These are phyloP conservation scores for Beauveria rudraprayagi DNA, from an alignment of 2,329 filamentous ascomycete genomes.

Conservation along the genomic window DNA sequence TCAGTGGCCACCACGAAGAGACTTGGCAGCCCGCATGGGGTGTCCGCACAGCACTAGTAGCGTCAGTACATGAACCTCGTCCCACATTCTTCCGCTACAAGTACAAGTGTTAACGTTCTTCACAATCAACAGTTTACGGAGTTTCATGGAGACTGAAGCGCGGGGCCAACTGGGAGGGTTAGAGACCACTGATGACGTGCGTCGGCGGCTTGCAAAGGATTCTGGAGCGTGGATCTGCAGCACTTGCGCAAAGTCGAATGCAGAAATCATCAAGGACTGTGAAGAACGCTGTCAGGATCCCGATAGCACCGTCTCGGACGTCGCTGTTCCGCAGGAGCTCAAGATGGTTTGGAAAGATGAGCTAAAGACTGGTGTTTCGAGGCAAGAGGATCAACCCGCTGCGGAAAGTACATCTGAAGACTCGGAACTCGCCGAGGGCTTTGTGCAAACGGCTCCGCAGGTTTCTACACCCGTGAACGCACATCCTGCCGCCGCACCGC, in stretches of 20 bases:
- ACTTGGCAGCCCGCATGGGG: conserved; percentile 99
- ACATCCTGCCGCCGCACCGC: not conserved
- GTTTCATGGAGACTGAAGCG: conserved; percentile 88
- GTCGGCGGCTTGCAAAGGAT: conserved; percentile 60
- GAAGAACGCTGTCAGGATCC: conserved; percentile 42
- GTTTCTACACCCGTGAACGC: conserved; percentile 8
- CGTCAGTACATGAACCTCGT: conserved; percentile 25
- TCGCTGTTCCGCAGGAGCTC: conserved; percentile 46
- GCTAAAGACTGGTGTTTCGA: conserved; percentile 36
- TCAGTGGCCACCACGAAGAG: conserved; percentile 93
- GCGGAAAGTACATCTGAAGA: conserved; percentile 29
- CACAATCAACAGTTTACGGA: conserved; percentile 46
- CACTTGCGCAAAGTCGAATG: conserved; percentile 63
- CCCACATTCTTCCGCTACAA: too few relatives aligned
- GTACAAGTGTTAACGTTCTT: not conserved
- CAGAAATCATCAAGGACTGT: conserved; percentile 64
- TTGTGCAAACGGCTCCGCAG: conserved; percentile 41
- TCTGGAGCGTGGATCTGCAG: conserved; percentile 60
- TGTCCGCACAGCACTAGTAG: conserved; percentile 75
- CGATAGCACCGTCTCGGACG: conserved; percentile 30
- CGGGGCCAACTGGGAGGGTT: conserved; percentile 85
- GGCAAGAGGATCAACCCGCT: conserved; percentile 22
- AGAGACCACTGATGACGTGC: conserved; percentile 61
- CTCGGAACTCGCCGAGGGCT: conserved; percentile 46
- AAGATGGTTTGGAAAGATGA: conserved; percentile 68